Evolutionary conservation across 225 moss, liverwort and hornwort species (phyloP).

Genomic region (Lunularia cruciata): DNA sequence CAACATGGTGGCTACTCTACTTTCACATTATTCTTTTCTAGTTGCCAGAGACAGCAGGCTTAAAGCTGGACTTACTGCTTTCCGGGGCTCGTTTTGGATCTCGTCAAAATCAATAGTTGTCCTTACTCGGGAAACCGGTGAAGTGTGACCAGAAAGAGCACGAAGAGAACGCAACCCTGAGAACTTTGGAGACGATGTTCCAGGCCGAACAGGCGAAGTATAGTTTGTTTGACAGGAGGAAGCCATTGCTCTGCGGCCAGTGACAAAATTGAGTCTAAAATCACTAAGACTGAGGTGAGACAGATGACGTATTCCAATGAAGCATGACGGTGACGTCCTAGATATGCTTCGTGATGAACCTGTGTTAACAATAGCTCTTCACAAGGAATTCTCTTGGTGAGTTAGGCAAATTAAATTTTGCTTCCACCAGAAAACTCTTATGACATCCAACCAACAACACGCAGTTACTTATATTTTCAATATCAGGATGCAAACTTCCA

Average conservation of each 20-base stretch:
- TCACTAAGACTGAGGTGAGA: not conserved
- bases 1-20: too few relatives aligned
- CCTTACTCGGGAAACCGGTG: not conserved
- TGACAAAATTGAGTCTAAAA: not conserved
- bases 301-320: not conserved
- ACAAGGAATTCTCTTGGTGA: too few relatives aligned
- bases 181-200: slow-evolving; percentile 6
- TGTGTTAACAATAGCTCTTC: too few relatives aligned
- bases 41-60: too few relatives aligned
- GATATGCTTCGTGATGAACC: not conserved
- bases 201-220: not conserved
- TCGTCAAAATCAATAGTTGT: slow-evolving; percentile 1
- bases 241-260: slow-evolving; percentile 10
- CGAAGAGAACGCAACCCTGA: slow-evolving; percentile 15
- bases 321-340: not conserved
- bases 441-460: too few relatives aligned
- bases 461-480: too few relatives aligned
- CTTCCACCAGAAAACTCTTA: too few relatives aligned
- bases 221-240: not conserved
- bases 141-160: slow-evolving; percentile 6
- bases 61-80: not conserved
- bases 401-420: too few relatives aligned
- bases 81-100: not conserved
- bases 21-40: not conserved
- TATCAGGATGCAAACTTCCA: too few relatives aligned